A percentile compares a stretch with the other conserved stretches of the same genome.
These are phyloP conservation scores for Coriaria nepalensis DNA, from an alignment of 306 rosid species.

Conservation along the genomic window DNA sequence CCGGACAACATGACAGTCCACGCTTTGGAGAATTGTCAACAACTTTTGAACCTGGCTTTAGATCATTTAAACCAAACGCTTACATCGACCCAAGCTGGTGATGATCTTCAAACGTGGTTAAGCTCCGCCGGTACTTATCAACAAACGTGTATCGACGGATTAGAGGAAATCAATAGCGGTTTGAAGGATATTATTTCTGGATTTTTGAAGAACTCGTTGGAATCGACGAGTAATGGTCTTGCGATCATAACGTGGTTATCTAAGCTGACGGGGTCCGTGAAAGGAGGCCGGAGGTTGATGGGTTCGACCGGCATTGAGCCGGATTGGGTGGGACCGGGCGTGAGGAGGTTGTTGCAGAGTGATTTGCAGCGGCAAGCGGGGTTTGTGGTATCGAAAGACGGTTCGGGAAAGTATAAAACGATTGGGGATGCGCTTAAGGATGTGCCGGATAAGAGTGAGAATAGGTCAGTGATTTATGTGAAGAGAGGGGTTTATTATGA, in stretches of 20 bases:
- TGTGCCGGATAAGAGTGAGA: constrained; percentile 38
- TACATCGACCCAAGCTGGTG: constrained; percentile 27
- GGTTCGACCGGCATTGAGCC: constrained; percentile 14
- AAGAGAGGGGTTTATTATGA: constrained; percentile 52
- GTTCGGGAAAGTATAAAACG: constrained; percentile 38
- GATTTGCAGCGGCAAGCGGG: constrained; percentile 25
- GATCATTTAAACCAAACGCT: constrained; percentile 46
- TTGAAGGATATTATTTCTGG: constrained; percentile 6
- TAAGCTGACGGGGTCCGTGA: constrained; percentile 12
- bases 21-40: constrained; percentile 41
- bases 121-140: constrained; percentile 65
- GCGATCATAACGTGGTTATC: constrained; percentile 60
- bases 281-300: too few relatives aligned
- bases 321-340: constrained; percentile 20
- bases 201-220: constrained; percentile 42
- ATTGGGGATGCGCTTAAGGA: constrained; percentile 41
- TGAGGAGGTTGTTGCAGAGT: constrained; percentile 19
- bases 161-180: constrained; percentile 23
- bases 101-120: constrained; percentile 64
- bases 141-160: constrained; percentile 60
- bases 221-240: constrained; percentile 60
- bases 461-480: constrained; percentile 54
- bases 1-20: constrained; percentile 8
- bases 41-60: constrained; percentile 40
- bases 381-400: constrained; percentile 40